Conservation (phyloP, 208 protist species). For the Vickermania ingenoplastis region DNA sequence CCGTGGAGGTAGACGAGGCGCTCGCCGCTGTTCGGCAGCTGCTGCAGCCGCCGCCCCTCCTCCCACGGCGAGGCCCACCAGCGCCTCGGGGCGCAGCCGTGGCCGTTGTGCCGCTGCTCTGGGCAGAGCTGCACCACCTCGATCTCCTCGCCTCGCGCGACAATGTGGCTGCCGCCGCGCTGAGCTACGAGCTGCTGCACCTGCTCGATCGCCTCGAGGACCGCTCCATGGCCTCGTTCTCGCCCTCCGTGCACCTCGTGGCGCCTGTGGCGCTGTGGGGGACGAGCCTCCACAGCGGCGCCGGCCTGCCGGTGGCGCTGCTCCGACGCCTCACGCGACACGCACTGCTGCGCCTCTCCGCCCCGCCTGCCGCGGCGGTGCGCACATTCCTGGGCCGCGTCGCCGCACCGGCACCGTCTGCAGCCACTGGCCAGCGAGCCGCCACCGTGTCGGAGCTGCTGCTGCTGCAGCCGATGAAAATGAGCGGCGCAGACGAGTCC, state of each 20-base stretch:
- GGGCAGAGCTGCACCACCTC: constrained; percentile 1
- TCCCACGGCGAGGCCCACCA: too few relatives aligned
- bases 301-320: too few relatives aligned
- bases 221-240: neutral
- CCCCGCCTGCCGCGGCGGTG: too few relatives aligned
- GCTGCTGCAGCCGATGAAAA: too few relatives aligned
- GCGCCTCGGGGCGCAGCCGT: neutral
- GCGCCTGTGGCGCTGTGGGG: neutral
- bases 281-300: too few relatives aligned
- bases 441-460: neutral
- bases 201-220: neutral
- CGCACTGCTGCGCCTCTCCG: too few relatives aligned
- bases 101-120: constrained; percentile 1
- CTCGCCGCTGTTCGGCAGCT: neutral
- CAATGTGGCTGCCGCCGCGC: neutral
- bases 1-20: neutral
- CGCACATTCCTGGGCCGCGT: too few relatives aligned
- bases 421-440: too few relatives aligned
- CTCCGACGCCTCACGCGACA: too few relatives aligned
- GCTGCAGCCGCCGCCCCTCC: neutral
- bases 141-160: constrained; percentile 1
- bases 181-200: neutral
- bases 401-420: too few relatives aligned
- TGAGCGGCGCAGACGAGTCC: too few relatives aligned
- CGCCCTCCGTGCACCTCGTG: neutral